Conservation (phyloP, 805 yeast genomes). For the Yamadazyma insecticola region DNA sequence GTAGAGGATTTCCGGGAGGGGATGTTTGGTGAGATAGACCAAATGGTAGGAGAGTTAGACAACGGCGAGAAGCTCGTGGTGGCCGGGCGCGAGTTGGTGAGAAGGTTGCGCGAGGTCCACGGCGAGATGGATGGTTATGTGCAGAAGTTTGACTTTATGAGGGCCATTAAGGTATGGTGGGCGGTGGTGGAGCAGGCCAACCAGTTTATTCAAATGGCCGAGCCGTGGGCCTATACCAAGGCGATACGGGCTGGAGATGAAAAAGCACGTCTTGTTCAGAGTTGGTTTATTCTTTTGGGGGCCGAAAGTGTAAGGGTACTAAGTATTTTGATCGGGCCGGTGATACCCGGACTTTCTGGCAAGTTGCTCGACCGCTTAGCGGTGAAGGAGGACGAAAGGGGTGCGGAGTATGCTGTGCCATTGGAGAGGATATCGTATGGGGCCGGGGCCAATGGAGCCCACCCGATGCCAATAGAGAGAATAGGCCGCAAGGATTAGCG, state of each 20-base stretch:
- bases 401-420: constrained; percentile 38
- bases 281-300: constrained; percentile 56
- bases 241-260: constrained; percentile 15
- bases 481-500: no score
- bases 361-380: constrained; percentile 58
- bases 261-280: no score
- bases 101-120: constrained; percentile 30
- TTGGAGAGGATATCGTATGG: constrained; percentile 68
- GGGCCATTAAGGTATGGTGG: constrained; percentile 60
- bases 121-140: constrained; percentile 41
- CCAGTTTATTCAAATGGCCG: constrained; percentile 57
- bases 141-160: constrained; percentile 45
- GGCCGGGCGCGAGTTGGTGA: constrained; percentile 17
- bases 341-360: constrained; percentile 63
- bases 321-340: constrained; percentile 64
- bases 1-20: constrained; percentile 20
- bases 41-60: constrained; percentile 9
- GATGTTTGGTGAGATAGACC: constrained; percentile 19
- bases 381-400: constrained; percentile 43
- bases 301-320: constrained; percentile 68
- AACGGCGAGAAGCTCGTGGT: background rate
- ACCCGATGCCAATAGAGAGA: constrained; percentile 1
- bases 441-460: constrained; percentile 25
- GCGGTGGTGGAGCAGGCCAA: constrained; percentile 55
- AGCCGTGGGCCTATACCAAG: constrained; percentile 67